Base-by-base conservation (phyloP, 257 asterid species). In the Lithospermum erythrorhizon region DNA sequence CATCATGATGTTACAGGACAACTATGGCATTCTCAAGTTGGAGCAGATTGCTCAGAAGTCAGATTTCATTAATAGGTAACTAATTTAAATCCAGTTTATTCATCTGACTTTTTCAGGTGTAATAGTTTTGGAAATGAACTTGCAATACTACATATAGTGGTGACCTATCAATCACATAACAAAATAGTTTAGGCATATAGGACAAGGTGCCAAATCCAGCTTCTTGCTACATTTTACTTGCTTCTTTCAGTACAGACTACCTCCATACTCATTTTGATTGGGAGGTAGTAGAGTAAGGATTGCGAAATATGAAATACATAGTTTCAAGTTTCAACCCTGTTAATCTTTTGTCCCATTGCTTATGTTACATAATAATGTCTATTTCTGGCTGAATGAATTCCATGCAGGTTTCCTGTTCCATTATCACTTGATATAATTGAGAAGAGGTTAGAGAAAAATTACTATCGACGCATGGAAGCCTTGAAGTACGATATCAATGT, bases 371-470 rank as follows among this genome's bases (percentile, higher is more conserved):
- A 15, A 62, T 66, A 15, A 29, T 29, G 22, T 56, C 30, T 22
- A 18, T 25, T 3, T 55, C n/a, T 30, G 13, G 23, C 10, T 27
- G 41, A 25, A 25, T 57, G 49, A 19, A 7, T 30, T 32, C 47
- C 65, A 48, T 77, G 82, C 87, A 91, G 98, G 88, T 91, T 83
- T 69, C 82, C 94, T 6, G 96, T 86, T 72, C 98, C 98, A 47
- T 65, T 91, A 58, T 87, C 93, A 59, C 93, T 76, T 21, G 80
- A 72, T 53, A 72, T 77, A 66, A 86, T 91, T 79, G 72, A 66
- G 74, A 66, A 63, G 59, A 87, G 98, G 79, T 61, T 91, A 78
- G 85, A 76, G 61, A 78, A 72, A 59, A 68, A 78, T 75, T 91
- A 91, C 62, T 88, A 91, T 62, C 75, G 98, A 75, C 75, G 75